Conservation (phyloP, 2,329 filamentous ascomycete genomes). For the Dactylella cylindrospora region DNA sequence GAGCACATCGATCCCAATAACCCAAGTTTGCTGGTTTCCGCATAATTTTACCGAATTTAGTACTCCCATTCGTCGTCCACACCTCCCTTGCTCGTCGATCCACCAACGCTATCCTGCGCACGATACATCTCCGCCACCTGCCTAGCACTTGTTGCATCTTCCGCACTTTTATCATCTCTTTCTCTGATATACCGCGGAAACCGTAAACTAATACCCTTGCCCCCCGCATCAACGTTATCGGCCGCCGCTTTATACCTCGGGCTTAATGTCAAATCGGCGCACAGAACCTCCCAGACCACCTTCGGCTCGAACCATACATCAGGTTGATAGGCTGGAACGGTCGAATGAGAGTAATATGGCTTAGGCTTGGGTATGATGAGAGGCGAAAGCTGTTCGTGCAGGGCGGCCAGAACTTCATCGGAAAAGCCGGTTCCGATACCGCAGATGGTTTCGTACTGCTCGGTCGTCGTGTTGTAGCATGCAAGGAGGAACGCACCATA, state of each 20-base stretch:
- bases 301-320: conserved; percentile 98
- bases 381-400: conserved; percentile 72
- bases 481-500: conserved; percentile 95
- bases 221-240: conserved; percentile 64
- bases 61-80: conserved; percentile 99
- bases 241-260: conserved; percentile 93
- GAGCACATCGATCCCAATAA: too few species aligned
- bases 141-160: conserved; percentile 78
- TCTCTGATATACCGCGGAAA: conserved; percentile 92
- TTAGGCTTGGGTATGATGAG: conserved; percentile 87
- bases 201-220: conserved; percentile 78
- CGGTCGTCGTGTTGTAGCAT: conserved; percentile 78
- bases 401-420: conserved; percentile 85
- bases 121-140: conserved; percentile 97
- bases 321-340: conserved; percentile 84
- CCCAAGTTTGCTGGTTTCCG: background rate
- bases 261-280: conserved; percentile 88
- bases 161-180: conserved; percentile 92
- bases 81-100: conserved; percentile 61
- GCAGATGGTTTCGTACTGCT: conserved; percentile 92
- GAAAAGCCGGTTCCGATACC: conserved; percentile 98
- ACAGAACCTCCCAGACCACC: conserved; percentile 96
- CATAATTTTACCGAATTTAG: conserved; percentile 53
- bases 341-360: conserved; percentile 87
- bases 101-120: conserved; percentile 79